A percentile compares a stretch with the other conserved stretches of the same genome.
Evolutionary conservation across 257 asterid species (phyloP).

Genomic region (Solanum chiquidenum): DNA sequence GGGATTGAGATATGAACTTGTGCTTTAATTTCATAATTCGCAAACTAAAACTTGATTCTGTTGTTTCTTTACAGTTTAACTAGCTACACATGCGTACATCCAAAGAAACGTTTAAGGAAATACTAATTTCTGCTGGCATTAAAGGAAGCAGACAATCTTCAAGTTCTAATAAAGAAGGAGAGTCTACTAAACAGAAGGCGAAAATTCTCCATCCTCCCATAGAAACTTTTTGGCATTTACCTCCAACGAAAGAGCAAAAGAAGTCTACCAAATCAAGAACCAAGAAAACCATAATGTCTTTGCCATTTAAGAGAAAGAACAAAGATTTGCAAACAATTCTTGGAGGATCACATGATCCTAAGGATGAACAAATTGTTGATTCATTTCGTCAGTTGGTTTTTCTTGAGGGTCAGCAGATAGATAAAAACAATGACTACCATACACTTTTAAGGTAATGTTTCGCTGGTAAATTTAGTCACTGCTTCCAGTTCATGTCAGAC

Average conservation of each 20-base stretch:
- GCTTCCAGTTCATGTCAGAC: background rate
- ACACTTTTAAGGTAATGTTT: constrained; percentile 47
- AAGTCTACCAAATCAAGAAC: background rate
- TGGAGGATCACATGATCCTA: constrained; percentile 42
- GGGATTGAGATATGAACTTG: background rate
- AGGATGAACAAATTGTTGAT: constrained; percentile 40
- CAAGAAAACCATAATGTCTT: constrained; percentile 24
- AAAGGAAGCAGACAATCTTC: constrained; percentile 11
- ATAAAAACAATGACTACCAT: constrained; percentile 45
- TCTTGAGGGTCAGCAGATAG: constrained; percentile 28
- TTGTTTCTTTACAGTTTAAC: background rate
- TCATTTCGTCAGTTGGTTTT: constrained; percentile 45
- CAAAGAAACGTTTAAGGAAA: constrained; percentile 32
- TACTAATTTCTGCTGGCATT: constrained; percentile 14
- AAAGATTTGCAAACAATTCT: constrained; percentile 17
- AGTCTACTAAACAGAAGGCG: constrained; percentile 9
- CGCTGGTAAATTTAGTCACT: background rate
- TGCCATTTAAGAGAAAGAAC: constrained; percentile 26
- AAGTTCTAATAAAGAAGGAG: constrained; percentile 2
- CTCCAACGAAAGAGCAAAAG: constrained; percentile 11
- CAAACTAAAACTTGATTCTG: background rate
- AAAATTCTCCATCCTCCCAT: constrained; percentile 34
- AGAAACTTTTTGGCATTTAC: constrained; percentile 43
- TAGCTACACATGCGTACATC: constrained; percentile 39
- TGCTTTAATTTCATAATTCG: background rate